phyloP scores from a whole-genome alignment of 768 basidiomycete genomes.

The Boletus pseudo-olivaceus region DNA sequence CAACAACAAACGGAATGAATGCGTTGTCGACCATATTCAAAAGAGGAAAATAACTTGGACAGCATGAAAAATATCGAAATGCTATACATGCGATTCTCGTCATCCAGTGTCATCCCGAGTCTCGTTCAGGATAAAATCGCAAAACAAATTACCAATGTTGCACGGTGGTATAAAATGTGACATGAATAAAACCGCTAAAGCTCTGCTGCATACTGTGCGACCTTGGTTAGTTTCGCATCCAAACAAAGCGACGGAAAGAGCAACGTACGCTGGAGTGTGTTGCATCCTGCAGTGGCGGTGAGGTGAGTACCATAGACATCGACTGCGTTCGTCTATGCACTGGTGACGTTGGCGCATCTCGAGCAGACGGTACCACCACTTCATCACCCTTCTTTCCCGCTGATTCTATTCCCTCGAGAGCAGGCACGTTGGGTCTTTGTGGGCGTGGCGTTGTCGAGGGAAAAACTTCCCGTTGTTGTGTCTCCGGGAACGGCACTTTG shows the following conservation, averaged over 20 bases:
- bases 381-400: not conserved
- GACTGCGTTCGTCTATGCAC: slow-evolving; percentile 28
- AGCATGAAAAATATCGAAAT: slow-evolving; percentile 11
- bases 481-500: slow-evolving; percentile 2
- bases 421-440: not conserved
- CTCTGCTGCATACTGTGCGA: slow-evolving; percentile 23
- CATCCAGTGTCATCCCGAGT: slow-evolving; percentile 1
- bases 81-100: too few species aligned
- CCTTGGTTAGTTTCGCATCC: not conserved
- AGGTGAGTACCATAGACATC: slow-evolving; percentile 22
- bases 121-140: not conserved
- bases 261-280: slow-evolving; percentile 16
- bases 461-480: not conserved
- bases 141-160: slow-evolving; percentile 4
- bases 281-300: slow-evolving; percentile 12
- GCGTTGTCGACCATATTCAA: not conserved
- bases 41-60: slow-evolving; percentile 1
- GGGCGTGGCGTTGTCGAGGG: not conserved
- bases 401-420: not conserved
- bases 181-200: slow-evolving; percentile 12
- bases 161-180: not conserved
- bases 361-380: not conserved
- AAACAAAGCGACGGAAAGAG: not conserved
- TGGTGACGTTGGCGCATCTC: slow-evolving; percentile 4
- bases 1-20: not conserved